Base-by-base conservation (phyloP, 345 rosid genomes). In the Dovyalis caffra region DNA sequence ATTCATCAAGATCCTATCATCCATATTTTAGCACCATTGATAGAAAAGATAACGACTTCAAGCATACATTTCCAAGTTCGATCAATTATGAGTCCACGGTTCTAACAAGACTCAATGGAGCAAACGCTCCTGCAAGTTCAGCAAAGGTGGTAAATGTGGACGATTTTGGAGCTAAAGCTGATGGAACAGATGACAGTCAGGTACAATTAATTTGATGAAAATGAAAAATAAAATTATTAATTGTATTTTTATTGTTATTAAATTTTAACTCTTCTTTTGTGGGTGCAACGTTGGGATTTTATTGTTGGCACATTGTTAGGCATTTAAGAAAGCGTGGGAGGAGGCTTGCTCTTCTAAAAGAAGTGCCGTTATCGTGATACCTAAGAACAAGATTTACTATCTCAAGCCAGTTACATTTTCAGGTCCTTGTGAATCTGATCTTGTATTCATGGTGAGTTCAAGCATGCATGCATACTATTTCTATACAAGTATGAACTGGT, bases 351-450 rank as follows among this genome's bases (percentile, higher is more conserved):
- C 73, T 68, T 75, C 78, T n/a, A 7, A 60, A 45, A 20, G 31
- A 60, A 60, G 68, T 40, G 73, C 47, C 64, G 76, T 80, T 40
- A 31, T 91, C 7, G 76, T 88, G 16, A 86, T 89, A 57, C 97
- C 99, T 0, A 85, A 73, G 67, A 70, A 77, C 64, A 89, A 72
- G 75, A 76, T 70, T 56, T 95, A 92, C 75, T 74, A 31, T 60
- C 86, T 95, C 26, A 91, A 89, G 73, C 91, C 92, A 49, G 68
- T 86, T 1, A 84, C 70, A 25, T 95, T 95, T 83, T 83, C 93
- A 31, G 99, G 99, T 62, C 99, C 99, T 14, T 95, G 99, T 61
- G 75, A 78, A 72, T 84, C 98, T 66, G 72, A 77, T 58, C 45
- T 90, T 71, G 77, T 79, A 25, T 75, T 95, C 16, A 89, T 82